phyloP scores from a whole-genome alignment of 1,139 yeast genomes.

The Arxiozyma heterogenica region DNA sequence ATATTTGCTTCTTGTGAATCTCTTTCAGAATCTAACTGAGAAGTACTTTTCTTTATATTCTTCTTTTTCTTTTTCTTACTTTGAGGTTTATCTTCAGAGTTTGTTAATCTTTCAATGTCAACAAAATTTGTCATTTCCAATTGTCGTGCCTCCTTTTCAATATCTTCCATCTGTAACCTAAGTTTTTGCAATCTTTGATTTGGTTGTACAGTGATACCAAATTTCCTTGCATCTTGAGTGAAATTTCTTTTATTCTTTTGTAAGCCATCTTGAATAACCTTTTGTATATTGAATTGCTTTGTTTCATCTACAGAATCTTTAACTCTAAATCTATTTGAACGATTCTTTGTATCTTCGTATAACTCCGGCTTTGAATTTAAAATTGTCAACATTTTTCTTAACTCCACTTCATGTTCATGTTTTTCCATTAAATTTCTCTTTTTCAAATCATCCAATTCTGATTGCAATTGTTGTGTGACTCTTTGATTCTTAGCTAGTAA shows the following conservation, averaged over 20 bases:
- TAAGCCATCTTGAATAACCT: slow-evolving; percentile 35
- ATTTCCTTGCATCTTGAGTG: slow-evolving; percentile 29
- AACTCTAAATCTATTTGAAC: neutral
- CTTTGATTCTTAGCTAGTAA: slow-evolving; percentile 60
- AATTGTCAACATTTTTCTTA: slow-evolving; percentile 73
- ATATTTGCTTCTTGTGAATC: slow-evolving; percentile 28
- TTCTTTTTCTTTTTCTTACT: slow-evolving; percentile 3
- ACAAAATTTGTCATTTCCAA: slow-evolving; percentile 79
- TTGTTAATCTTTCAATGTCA: slow-evolving; percentile 29
- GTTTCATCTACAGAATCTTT: neutral
- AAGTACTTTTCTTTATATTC: neutral
- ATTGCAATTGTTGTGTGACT: slow-evolving; percentile 51
- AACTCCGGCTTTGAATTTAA: slow-evolving; percentile 33
- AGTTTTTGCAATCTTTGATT: slow-evolving; percentile 65
- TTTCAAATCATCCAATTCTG: slow-evolving; percentile 64
- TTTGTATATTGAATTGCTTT: slow-evolving; percentile 28
- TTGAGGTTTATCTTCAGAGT: slow-evolving; percentile 18
- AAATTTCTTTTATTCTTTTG: slow-evolving; percentile 25
- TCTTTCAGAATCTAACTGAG: neutral
- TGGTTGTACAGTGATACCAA: slow-evolving; percentile 50
- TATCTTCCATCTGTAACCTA: slow-evolving; percentile 76
- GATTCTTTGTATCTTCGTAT: neutral
- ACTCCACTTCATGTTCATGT: slow-evolving; percentile 80
- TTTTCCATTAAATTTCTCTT: slow-evolving; percentile 63
- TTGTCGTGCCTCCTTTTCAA: slow-evolving; percentile 78